Base-by-base conservation (phyloP, 2,329 filamentous ascomycete species). In the Fusarium anguioides region DNA sequence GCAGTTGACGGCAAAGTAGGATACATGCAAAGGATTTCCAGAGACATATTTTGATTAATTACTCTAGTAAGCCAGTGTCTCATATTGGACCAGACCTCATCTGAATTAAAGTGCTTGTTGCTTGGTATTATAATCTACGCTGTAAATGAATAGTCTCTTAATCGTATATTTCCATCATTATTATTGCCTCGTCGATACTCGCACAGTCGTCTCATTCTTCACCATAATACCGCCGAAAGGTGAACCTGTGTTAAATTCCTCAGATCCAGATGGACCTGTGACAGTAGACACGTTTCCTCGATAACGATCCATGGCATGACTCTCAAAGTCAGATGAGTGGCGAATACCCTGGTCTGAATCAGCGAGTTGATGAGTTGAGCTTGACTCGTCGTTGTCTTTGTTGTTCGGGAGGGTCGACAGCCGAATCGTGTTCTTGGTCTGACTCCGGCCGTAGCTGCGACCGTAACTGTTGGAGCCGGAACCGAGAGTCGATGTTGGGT, bases 281-380 rank as follows among this genome's bases (percentile, higher is more conserved):
- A 66, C 61, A 3, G 51, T 69, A 2, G 67, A 57, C 3, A 55
- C 6, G 1, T 69, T 72, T 2, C 61, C 70, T 0, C 35, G 41
- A 9, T 61, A 52, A 8, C 66, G 29, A 12, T 72, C 70, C 8
- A 72, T 46, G 1, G 70, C 68, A 4, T 72, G 70, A 7, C 33
- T 64, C 8, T 71, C 69, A 9, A 73, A 73, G 2, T 73, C 71
- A 0, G 66, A 69, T 1, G 66, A 69, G 8, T 42, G 41, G 0
- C 57, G 54, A 2, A 45, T 56, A 1, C 53, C 65, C 4, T 46
- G 37, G 3, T 66, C 65, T 0, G 55, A 57, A 3, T 68, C 65
- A 4, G 71, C 71, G 3, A 73, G 67, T 8, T 73, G 60, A 7
- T 70, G 66, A 4, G 71, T 73, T 0, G 71, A 73, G 26, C 67